These are phyloP conservation scores for Pseudocercospora macadamiae DNA, from an alignment of 2,329 filamentous ascomycete species.

Conservation along the genomic window DNA sequence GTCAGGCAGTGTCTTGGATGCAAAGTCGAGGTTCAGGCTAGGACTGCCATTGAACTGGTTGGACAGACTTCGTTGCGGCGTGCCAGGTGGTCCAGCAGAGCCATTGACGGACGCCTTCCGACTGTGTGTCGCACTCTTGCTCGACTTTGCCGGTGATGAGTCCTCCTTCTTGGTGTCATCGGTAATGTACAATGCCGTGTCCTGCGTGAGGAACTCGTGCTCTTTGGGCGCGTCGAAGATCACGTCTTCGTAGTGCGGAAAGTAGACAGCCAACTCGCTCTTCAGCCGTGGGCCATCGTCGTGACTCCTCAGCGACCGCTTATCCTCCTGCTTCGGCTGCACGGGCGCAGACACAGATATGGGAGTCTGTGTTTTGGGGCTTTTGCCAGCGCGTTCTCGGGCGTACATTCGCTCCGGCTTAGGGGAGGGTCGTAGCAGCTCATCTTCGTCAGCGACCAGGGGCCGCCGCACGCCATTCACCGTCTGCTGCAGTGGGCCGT, in stretches of 20 bases:
- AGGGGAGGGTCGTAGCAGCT: conserved; percentile 20
- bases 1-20: conserved; percentile 36
- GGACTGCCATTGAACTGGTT: conserved; percentile 27
- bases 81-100: conserved; percentile 16
- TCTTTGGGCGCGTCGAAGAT: conserved; percentile 83
- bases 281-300: conserved; percentile 81
- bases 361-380: conserved; percentile 17
- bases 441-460: conserved; percentile 32
- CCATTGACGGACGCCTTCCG: conserved; percentile 22
- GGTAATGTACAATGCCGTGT: conserved; percentile 34
- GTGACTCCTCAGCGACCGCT: conserved; percentile 80
- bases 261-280: conserved; percentile 88
- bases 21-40: conserved; percentile 28
- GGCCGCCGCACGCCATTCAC: conserved; percentile 46
- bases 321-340: conserved; percentile 54
- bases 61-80: conserved; percentile 20
- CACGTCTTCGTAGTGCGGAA: conserved; percentile 91
- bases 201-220: conserved; percentile 60
- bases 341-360: neutral
- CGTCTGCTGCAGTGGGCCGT: conserved; percentile 46
- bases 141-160: conserved; percentile 19
- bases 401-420: conserved; percentile 17
- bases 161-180: conserved; percentile 30
- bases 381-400: no score
- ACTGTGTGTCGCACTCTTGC: conserved; percentile 11